Evolutionary conservation across 768 basidiomycete species (phyloP).

Genomic region (Termitomyces sp.): DNA sequence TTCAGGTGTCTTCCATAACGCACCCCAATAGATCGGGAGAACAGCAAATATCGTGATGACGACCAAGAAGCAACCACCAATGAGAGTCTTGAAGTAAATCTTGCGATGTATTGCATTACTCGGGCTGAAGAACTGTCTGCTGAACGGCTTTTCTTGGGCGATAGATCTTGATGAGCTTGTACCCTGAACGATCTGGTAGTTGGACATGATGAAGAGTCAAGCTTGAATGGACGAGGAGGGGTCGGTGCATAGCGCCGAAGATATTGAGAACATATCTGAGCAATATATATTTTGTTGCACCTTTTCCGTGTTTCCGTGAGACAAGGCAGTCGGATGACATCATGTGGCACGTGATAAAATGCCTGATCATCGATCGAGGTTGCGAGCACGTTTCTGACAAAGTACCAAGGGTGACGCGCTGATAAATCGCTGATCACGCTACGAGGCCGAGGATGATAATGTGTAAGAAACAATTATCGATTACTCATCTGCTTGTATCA

Average conservation of each 20-base stretch:
- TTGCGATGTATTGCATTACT: slow-evolving; percentile 5
- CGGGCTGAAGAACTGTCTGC: slow-evolving; percentile 7
- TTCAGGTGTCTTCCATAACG: slow-evolving; percentile 19
- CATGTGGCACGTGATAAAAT: too few relatives aligned
- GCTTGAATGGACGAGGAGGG: not conserved
- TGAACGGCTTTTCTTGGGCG: slow-evolving; percentile 3
- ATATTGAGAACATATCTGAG: not conserved
- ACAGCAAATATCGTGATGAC: slow-evolving; percentile 15
- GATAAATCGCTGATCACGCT: too few relatives aligned
- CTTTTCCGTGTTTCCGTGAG: not conserved
- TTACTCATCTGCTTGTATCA: slow-evolving; percentile 22
- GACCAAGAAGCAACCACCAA: slow-evolving; percentile 11
- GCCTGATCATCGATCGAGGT: too few relatives aligned
- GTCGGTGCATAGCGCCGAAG: not conserved
- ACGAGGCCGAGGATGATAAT: not conserved
- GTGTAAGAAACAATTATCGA: not conserved
- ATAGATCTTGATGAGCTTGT: not conserved
- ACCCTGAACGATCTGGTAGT: not conserved
- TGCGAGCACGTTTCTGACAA: too few relatives aligned
- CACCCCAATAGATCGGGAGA: slow-evolving; percentile 22
- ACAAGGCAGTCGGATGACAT: not conserved
- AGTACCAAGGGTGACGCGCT: too few relatives aligned
- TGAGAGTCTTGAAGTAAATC: slow-evolving; percentile 14
- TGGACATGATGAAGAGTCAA: not conserved
- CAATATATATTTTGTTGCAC: not conserved